Percentiles rank a stretch among this genome's conserved stretches.
Conservation (phyloP, 1,139 yeast genomes). For the Zygoascus hellenicus region DNA sequence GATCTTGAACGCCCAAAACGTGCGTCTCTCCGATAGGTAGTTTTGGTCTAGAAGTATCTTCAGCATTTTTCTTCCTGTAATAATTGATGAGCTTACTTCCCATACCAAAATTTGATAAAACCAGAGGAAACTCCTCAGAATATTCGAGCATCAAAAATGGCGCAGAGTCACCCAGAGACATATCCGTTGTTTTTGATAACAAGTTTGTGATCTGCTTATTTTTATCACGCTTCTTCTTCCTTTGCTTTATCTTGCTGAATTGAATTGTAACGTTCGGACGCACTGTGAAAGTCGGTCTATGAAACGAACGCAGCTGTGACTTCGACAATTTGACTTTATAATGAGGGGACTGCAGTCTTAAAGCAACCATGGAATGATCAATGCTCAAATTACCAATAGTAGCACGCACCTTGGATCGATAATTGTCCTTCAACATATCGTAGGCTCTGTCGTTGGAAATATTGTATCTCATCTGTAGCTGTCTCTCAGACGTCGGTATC, state of each 20-base stretch:
- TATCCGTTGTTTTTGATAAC: slow-evolving; percentile 63
- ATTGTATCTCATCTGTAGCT: slow-evolving; percentile 55
- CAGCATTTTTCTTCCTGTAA: slow-evolving; percentile 76
- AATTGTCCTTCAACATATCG: slow-evolving; percentile 74
- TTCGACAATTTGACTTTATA: slow-evolving; percentile 73
- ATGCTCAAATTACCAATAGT: slow-evolving; percentile 87
- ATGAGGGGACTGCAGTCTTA: slow-evolving; percentile 82
- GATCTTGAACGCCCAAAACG: slow-evolving; percentile 89
- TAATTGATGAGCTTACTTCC: slow-evolving; percentile 90
- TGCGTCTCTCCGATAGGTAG: slow-evolving; percentile 90
- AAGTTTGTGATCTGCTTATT: slow-evolving; percentile 76
- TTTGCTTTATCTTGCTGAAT: slow-evolving; percentile 67
- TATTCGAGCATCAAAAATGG: slow-evolving; percentile 77
- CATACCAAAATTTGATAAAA: slow-evolving; percentile 90
- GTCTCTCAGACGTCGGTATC: slow-evolving; percentile 47
- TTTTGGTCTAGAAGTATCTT: slow-evolving; percentile 83
- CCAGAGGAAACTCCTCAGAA: slow-evolving; percentile 82
- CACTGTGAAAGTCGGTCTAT: slow-evolving; percentile 68
- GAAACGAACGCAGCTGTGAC: slow-evolving; percentile 70
- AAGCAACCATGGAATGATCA: slow-evolving; percentile 88
- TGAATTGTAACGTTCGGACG: slow-evolving; percentile 73
- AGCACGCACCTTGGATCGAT: slow-evolving; percentile 86
- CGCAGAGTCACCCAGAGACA: slow-evolving; percentile 80
- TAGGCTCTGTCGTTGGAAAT: slow-evolving; percentile 86
- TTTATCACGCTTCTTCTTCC: slow-evolving; percentile 86